These are phyloP conservation scores for Veloboletus limbatus DNA, from an alignment of 1,284 basidiomycete genomes.

Conservation along the genomic window DNA sequence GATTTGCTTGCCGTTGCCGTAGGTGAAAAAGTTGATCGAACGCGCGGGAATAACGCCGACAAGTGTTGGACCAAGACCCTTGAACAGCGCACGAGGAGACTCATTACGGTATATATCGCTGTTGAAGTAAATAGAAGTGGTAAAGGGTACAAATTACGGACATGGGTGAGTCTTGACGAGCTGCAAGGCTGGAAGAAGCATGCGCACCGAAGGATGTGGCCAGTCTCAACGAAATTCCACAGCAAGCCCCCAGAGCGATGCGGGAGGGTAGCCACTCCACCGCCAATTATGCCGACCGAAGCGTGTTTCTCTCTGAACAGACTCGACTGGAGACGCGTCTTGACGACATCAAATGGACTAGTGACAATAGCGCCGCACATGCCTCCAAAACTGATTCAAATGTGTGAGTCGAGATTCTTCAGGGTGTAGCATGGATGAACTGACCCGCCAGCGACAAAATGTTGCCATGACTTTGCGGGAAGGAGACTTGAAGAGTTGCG, in stretches of 20 bases:
- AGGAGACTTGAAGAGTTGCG: conserved; percentile 34
- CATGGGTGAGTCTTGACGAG: neutral
- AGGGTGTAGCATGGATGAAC: conserved; percentile 29
- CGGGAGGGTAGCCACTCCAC: conserved; percentile 42
- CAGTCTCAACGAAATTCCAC: conserved; percentile 95
- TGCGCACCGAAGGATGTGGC: conserved; percentile 81
- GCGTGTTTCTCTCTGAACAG: conserved; percentile 69
- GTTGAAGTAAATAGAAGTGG: conserved; percentile 1
- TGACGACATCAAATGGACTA: conserved; percentile 97
- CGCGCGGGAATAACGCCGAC: conserved; percentile 94
- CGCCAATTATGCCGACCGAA: conserved; percentile 43
- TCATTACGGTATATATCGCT: conserved; percentile 92
- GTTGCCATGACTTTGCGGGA: conserved; percentile 81
- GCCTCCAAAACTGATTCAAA: conserved; percentile 72
- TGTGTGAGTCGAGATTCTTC: conserved; percentile 3
- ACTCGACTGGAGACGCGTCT: conserved; percentile 93
- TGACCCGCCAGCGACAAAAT: conserved; percentile 85
- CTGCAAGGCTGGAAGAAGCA: neutral
- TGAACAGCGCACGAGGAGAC: conserved; percentile 88
- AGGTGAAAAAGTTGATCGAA: conserved; percentile 98
- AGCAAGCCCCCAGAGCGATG: conserved; percentile 56
- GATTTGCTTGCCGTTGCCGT: conserved; percentile 94
- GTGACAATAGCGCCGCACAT: conserved; percentile 98
- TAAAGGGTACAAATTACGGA: neutral
- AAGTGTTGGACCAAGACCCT: conserved; percentile 91